phyloP scores from a whole-genome alignment of 78 protist genomes.

The Isochrysis galbana region DNA sequence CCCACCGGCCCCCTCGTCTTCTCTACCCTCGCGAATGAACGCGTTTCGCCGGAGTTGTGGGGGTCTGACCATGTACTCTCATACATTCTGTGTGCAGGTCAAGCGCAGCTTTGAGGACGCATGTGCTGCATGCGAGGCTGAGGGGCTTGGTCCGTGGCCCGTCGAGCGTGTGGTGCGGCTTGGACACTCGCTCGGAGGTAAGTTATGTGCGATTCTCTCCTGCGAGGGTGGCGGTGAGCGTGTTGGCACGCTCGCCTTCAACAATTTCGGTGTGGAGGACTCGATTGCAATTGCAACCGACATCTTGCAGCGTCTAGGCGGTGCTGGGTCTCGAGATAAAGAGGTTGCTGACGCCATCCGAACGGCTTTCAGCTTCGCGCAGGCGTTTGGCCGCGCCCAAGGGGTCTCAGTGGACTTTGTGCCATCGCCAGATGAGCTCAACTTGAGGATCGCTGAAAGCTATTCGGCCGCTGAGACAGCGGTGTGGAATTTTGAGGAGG shows the following conservation, averaged over 20 bases:
- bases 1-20: neutral
- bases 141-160: no score
- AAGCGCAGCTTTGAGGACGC: no score
- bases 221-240: neutral
- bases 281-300: neutral
- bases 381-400: neutral
- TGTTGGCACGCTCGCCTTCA: neutral
- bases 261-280: neutral
- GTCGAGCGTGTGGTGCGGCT: no score
- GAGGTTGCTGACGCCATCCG: neutral
- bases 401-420: neutral
- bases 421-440: neutral
- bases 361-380: neutral
- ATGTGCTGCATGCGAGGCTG: no score
- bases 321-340: no score
- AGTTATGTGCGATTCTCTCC: neutral
- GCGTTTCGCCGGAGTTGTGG: no score
- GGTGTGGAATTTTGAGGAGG: neutral
- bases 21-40: no score
- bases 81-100: no score
- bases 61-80: no score
- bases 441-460: neutral
- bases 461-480: neutral
- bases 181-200: neutral
- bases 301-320: no score